Percentiles rank a stretch among this genome's conserved stretches.
Evolutionary conservation across 768 basidiomycete genomes (phyloP).

Genomic region (Rhizopogon vulgaris): DNA sequence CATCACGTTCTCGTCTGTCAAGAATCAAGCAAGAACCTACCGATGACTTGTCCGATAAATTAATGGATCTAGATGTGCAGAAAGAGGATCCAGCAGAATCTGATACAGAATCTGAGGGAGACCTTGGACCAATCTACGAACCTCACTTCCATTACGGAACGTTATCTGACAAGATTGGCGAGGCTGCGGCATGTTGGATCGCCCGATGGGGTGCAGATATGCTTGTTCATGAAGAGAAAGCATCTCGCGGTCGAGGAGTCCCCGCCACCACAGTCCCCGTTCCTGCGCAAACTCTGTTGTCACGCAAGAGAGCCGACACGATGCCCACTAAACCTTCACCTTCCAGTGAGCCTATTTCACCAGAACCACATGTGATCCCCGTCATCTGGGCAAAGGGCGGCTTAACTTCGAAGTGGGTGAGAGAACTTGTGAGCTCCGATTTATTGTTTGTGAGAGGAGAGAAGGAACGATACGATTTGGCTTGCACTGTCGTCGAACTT

Average conservation of each 20-base stretch:
- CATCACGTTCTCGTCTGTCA: not conserved
- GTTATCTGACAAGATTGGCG: constrained; percentile 88
- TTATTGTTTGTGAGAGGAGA: constrained; percentile 76
- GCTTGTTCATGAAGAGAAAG: constrained; percentile 53
- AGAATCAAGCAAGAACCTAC: constrained; percentile 6
- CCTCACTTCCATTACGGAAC: constrained; percentile 73
- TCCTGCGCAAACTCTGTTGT: constrained; percentile 8
- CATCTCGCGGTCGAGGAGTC: constrained; percentile 9
- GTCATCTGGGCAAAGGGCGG: constrained; percentile 73
- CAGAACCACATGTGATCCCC: constrained; percentile 29
- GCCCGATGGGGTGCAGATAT: constrained; percentile 81
- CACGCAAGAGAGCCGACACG: constrained; percentile 25
- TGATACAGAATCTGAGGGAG: constrained; percentile 21
- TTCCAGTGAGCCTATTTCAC: constrained; percentile 8
- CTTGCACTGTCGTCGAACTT: constrained; percentile 69
- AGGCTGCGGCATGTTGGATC: constrained; percentile 84
- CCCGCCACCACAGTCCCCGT: constrained; percentile 12
- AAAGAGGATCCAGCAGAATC: constrained; percentile 34
- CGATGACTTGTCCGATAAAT: constrained; percentile 23
- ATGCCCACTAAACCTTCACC: constrained; percentile 17
- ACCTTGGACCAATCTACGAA: constrained; percentile 11
- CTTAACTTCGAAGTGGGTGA: constrained; percentile 65
- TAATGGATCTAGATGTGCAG: constrained; percentile 25
- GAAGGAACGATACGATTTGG: constrained; percentile 74
- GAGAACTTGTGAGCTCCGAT: constrained; percentile 71